Evolutionary conservation across 768 basidiomycete genomes (phyloP).

Genomic region (Auriscalpium orientale): DNA sequence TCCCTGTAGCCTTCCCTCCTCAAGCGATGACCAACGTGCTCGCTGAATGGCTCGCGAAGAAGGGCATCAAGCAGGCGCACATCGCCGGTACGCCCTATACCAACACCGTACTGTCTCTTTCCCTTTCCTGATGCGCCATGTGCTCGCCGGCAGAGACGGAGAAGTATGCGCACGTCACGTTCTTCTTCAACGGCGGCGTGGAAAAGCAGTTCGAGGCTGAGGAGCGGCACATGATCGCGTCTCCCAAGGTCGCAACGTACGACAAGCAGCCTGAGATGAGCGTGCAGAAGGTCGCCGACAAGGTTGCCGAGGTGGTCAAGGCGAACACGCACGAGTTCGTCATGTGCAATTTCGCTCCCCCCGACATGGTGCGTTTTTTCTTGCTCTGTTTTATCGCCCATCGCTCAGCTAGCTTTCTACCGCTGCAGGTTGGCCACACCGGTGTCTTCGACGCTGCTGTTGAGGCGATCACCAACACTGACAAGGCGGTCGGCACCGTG

Average conservation of each 20-base stretch:
- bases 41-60: slow-evolving; percentile 80
- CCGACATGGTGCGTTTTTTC: slow-evolving; percentile 69
- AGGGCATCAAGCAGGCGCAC: slow-evolving; percentile 80
- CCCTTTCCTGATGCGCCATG: not conserved
- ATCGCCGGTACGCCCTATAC: slow-evolving; percentile 54
- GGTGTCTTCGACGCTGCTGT: slow-evolving; percentile 90
- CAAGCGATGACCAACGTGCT: slow-evolving; percentile 91
- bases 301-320: slow-evolving; percentile 81
- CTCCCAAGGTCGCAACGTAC: slow-evolving; percentile 94
- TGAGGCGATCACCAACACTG: slow-evolving; percentile 77
- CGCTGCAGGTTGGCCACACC: slow-evolving; percentile 78
- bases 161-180: slow-evolving; percentile 96
- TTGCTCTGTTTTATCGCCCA: not conserved
- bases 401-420: not conserved
- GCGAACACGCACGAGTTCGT: slow-evolving; percentile 72
- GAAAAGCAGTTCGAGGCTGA: slow-evolving; percentile 86
- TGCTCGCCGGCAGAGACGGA: slow-evolving; percentile 70
- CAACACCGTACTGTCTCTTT: not conserved
- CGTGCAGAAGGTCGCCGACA: slow-evolving; percentile 80
- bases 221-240: slow-evolving; percentile 81
- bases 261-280: slow-evolving; percentile 89
- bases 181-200: slow-evolving; percentile 97
- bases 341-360: slow-evolving; percentile 98
- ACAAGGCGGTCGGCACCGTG: slow-evolving; percentile 81
- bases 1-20: slow-evolving; percentile 86